Base-by-base conservation (phyloP, 805 yeast species). In the Komagataella pastoris region DNA sequence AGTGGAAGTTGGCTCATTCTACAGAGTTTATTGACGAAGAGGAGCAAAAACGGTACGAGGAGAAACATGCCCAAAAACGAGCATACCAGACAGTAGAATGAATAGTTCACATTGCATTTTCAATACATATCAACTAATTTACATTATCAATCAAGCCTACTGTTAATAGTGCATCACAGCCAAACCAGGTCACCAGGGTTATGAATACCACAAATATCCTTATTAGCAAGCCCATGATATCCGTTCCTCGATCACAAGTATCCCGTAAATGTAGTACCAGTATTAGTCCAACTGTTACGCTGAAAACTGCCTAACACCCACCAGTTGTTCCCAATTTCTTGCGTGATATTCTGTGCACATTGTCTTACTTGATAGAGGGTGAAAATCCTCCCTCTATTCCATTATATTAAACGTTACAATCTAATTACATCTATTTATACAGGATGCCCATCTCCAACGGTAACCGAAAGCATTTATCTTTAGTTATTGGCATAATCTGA, bases 1-100 rank as follows among this genome's bases (percentile, higher is more conserved):
- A 85, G 65, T 90, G 97, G 96, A 79, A 80, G 54, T 66, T 82
- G 61, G 74, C 73, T 47, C 98, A 91, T 62, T 81, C 76, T 57
- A 73, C 77, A 40, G 88, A 84, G 61, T 89, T 81, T 60, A 74
- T 79, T 48, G 96, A 87, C 59, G 86, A 79, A 49, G 71, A 70
- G 24, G 84, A 81, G 56, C 81, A 77, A 54, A 66, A 66, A 52
- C 70, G 69, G 52, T 71, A 74, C 54, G 79, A 76, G 24, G 83
- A 78, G 44, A 75, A 76, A 56, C 67, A 66, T 40, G 75, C 84
- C 1, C 75, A 78, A 61, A 90, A 90, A 75, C 80, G 97, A 64
- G 81, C 78, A 0, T 90, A 79, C 61, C 65, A 67, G 8, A 64
- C 68, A 3, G 52, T 64, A 40, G 63, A 60, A 8, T 64, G 51